phyloP scores from a whole-genome alignment of 192 early-diverging fungal species.

The Podila minutissima region DNA sequence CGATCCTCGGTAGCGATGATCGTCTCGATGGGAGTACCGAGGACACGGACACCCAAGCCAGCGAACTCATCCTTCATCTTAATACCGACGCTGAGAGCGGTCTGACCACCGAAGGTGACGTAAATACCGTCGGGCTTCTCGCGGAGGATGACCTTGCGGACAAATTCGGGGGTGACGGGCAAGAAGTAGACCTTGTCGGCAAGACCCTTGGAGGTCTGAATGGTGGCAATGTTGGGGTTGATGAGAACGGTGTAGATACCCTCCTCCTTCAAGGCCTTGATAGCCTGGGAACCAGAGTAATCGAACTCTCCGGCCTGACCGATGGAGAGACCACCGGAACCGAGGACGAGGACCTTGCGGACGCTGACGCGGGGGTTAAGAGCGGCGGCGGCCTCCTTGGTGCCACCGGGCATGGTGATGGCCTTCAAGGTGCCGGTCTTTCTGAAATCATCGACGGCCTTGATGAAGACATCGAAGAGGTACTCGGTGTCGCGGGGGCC shows the following conservation, averaged over 20 bases:
- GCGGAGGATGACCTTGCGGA: slow-evolving; percentile 93
- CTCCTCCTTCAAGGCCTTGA: slow-evolving; percentile 98
- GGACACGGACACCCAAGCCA: slow-evolving; percentile 90
- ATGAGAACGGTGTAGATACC: slow-evolving; percentile 96
- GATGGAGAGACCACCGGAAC: slow-evolving; percentile 96
- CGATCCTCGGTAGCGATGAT: slow-evolving; percentile 98
- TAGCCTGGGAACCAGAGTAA: slow-evolving; percentile 94
- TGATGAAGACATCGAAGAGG: slow-evolving; percentile 96
- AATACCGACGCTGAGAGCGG: slow-evolving; percentile 95
- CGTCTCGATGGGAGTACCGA: slow-evolving; percentile 95
- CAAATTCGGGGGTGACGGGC: slow-evolving; percentile 94
- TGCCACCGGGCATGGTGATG: slow-evolving; percentile 73
- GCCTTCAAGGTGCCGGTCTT: slow-evolving; percentile 78
- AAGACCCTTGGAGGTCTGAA: slow-evolving; percentile 96
- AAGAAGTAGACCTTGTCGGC: slow-evolving; percentile 99
- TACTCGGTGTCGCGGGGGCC: slow-evolving; percentile 98
- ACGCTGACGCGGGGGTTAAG: slow-evolving; percentile 67
- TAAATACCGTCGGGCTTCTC: slow-evolving; percentile 99
- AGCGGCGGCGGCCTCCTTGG: slow-evolving; percentile 50
- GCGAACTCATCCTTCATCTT: slow-evolving; percentile 93
- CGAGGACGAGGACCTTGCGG: slow-evolving; percentile 95
- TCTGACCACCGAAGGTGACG: slow-evolving; percentile 98
- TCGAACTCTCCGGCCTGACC: slow-evolving; percentile 99
- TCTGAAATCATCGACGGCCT: slow-evolving; percentile 73
- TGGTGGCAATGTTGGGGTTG: slow-evolving; percentile 99